Percentiles rank a stretch among this genome's conserved stretches.
Evolutionary conservation across 2,329 filamentous ascomycete species (phyloP).

Genomic region (Biscogniauxia sp.): DNA sequence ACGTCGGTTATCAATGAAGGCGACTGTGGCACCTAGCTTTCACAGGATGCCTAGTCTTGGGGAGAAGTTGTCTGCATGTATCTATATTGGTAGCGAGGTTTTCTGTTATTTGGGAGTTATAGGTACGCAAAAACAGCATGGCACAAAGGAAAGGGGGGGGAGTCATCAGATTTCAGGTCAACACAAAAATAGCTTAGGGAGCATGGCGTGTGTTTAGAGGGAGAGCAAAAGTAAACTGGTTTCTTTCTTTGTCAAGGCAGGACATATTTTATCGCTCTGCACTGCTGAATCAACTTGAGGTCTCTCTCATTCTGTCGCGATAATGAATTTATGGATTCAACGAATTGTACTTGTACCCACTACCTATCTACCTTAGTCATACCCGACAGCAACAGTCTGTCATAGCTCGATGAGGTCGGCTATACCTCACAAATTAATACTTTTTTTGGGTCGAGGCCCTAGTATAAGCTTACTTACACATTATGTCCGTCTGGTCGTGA

Average conservation of each 20-base stretch:
- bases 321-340: background rate
- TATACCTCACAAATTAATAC: background rate
- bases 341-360: background rate
- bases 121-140: constrained; percentile 22
- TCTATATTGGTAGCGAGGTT: constrained; percentile 26
- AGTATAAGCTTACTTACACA: background rate
- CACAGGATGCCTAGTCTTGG: constrained; percentile 5
- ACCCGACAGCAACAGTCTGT: background rate
- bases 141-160: constrained; percentile 24
- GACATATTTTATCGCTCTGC: background rate
- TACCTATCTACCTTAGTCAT: background rate
- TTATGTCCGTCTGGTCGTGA: background rate
- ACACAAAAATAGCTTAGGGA: constrained; percentile 27
- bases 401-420: background rate
- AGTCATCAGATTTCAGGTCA: constrained; percentile 25
- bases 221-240: constrained; percentile 9
- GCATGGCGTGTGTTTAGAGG: constrained; percentile 18
- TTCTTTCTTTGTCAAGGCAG: constrained; percentile 2
- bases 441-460: background rate
- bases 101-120: constrained; percentile 26
- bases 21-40: constrained; percentile 1
- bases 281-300: background rate
- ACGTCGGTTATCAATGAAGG: constrained; percentile 1
- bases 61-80: constrained; percentile 21
- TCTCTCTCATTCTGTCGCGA: background rate